A percentile compares a stretch with the other conserved stretches of the same genome.
These are phyloP conservation scores for Chrysosporium queenslandicum DNA, from an alignment of 2,329 filamentous ascomycete genomes.

Conservation along the genomic window DNA sequence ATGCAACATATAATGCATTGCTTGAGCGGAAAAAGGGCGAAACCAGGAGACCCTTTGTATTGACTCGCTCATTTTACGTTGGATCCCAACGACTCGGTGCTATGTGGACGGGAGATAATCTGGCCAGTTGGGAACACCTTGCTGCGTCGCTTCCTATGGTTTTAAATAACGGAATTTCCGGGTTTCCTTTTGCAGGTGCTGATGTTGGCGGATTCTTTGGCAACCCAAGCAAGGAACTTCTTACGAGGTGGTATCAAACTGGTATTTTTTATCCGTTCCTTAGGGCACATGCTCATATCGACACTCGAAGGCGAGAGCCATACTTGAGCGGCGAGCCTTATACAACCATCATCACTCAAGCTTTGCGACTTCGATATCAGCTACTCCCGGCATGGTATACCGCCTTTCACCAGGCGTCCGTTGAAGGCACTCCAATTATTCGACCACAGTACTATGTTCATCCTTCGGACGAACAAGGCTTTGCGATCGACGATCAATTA, in stretches of 20 bases:
- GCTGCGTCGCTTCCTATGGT: conserved; percentile 89
- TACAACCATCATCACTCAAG: conserved; percentile 73
- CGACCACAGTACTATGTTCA: conserved; percentile 90
- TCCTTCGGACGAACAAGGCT: conserved; percentile 75
- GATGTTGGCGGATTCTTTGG: conserved; percentile 98
- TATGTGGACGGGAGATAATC: conserved; percentile 99
- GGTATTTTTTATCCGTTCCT: conserved; percentile 98
- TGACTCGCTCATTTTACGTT: conserved; percentile 86
- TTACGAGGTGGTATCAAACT: conserved; percentile 91
- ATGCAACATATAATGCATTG: conserved; percentile 81
- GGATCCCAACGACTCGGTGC: conserved; percentile 83
- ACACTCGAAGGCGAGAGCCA: conserved; percentile 85
- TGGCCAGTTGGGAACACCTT: conserved; percentile 83
- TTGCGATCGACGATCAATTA: conserved; percentile 82
- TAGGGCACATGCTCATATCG: conserved; percentile 93
- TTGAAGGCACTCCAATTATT: conserved; percentile 75
- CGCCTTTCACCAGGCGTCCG: conserved; percentile 80
- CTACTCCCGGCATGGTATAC: conserved; percentile 94
- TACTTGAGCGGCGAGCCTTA: conserved; percentile 81
- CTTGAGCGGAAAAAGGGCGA: conserved; percentile 78
- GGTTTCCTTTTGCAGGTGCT: conserved; percentile 87
- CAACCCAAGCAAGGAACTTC: conserved; percentile 83
- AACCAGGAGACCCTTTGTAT: conserved; percentile 73
- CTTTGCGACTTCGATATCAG: conserved; percentile 77
- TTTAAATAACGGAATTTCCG: conserved; percentile 80